Base-by-base conservation (phyloP, 1,284 basidiomycete species). In the Gymnopus androsaceus region DNA sequence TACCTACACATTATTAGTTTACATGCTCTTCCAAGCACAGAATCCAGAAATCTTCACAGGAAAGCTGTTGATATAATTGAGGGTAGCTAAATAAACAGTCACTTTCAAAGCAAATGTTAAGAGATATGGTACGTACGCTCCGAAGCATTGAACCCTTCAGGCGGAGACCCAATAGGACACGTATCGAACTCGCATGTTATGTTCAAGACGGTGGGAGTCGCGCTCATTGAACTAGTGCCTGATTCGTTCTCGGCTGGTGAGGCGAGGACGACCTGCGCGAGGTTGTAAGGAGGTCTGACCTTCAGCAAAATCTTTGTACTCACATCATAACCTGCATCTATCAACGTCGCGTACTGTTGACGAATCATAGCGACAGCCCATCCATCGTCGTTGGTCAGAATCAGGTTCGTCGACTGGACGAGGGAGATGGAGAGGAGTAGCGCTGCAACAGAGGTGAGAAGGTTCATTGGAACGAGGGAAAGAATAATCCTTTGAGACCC, bases 301-400 rank as follows among this genome's bases (percentile, higher is more conserved):
- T 12, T 9, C 9, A 19, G 30, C 38, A 19, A 15, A n/a, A 23
- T 40, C 34, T 30, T 17, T 17, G 17, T 8, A 64, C 77, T 9
- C 31, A 80, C 79, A 41, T 77, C 61, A 58, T 71, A 78, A 25
- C 76, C 77, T 25, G 71, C 73, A 4, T 63, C 64, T 25, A 67
- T 65, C 38, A 81, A 66, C 0, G 77, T 74, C 2, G 46, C 15
- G 17, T 67, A 61, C 54, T 79, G 72, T 3, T 75, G 75, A 37
- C 79, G 73, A 55, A 81, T 74, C 58, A 78, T 75, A 6, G 79
- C 78, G 3, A 74, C 73, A 1, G 80, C 80, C 79, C 80, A 82
- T 8, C 79, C 78, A 60, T 81, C 79, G 58, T 80, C 79, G 55
- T 81, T 80, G 23, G 75, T 74, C 17, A 77, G 62, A 15, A 80